These are phyloP conservation scores for Mycena crocata DNA, from an alignment of 768 basidiomycete species.

Conservation along the genomic window DNA sequence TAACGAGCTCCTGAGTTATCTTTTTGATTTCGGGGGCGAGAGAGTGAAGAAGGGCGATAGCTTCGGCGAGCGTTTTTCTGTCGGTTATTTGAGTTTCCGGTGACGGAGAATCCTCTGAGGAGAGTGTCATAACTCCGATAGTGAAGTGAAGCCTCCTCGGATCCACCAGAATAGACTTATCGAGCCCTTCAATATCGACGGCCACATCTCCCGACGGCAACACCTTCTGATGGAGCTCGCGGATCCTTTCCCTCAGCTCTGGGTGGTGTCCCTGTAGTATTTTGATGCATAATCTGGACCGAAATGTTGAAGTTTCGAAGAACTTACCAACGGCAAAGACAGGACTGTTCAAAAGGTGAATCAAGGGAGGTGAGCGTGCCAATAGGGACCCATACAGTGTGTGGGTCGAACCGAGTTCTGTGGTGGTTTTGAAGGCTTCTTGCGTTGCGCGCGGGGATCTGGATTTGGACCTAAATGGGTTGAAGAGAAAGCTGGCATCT, in stretches of 20 bases:
- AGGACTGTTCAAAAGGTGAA: slow-evolving; percentile 4
- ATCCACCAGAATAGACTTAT: slow-evolving; percentile 68
- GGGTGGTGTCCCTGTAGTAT: slow-evolving; percentile 53
- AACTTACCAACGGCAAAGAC: slow-evolving; percentile 20
- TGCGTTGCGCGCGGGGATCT: not conserved
- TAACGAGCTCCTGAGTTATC: slow-evolving; percentile 44
- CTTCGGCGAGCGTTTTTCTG: slow-evolving; percentile 49
- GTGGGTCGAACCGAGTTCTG: slow-evolving; percentile 39
- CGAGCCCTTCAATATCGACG: slow-evolving; percentile 61
- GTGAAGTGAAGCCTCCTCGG: slow-evolving; percentile 77
- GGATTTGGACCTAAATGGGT: too few relatives aligned
- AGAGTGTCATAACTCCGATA: slow-evolving; percentile 77
- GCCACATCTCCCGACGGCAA: slow-evolving; percentile 54
- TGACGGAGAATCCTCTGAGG: slow-evolving; percentile 3
- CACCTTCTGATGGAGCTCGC: slow-evolving; percentile 47
- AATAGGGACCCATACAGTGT: slow-evolving; percentile 41
- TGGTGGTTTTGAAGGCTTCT: not conserved
- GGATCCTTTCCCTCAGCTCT: slow-evolving; percentile 48
- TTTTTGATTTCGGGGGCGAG: slow-evolving; percentile 56
- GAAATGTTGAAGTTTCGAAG: too few relatives aligned
- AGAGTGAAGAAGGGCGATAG: slow-evolving; percentile 56
- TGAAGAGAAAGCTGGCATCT: not conserved
- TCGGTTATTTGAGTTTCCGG: slow-evolving; percentile 7
- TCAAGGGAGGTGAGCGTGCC: not conserved
- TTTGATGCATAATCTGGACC: not conserved